These are phyloP conservation scores for Naganishia vaughanmartiniae DNA, from an alignment of 768 basidiomycete genomes.

Conservation along the genomic window DNA sequence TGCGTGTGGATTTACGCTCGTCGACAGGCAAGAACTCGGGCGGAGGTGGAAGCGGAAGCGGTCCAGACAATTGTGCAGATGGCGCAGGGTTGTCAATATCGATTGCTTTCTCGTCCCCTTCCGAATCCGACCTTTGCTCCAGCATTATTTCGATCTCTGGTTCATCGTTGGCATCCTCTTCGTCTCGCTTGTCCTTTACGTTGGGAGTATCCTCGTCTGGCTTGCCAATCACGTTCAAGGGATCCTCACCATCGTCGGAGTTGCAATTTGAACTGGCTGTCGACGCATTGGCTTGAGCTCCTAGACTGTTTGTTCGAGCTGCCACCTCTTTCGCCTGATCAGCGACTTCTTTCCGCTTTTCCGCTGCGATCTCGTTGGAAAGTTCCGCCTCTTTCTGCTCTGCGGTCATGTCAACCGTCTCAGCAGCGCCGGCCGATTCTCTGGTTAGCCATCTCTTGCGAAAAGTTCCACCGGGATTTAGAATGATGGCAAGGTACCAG, in stretches of 20 bases:
- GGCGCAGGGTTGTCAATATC: neutral
- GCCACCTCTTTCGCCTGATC: constrained; percentile 12
- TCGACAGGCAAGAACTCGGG: neutral
- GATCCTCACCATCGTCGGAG: constrained; percentile 5
- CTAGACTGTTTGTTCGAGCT: neutral
- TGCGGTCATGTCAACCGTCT: neutral
- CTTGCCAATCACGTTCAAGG: neutral
- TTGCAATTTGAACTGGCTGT: neutral
- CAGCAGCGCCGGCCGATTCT: neutral
- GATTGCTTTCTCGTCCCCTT: constrained; percentile 18
- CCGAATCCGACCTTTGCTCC: neutral
- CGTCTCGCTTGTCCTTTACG: neutral
- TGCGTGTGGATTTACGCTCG: neutral
- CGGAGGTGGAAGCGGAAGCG: neutral
- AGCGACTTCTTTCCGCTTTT: neutral
- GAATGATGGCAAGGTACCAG: constrained; percentile 96
- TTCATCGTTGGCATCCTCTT: constrained; percentile 16
- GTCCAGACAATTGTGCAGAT: neutral
- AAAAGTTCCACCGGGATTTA: constrained; percentile 67
- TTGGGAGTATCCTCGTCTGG: neutral
- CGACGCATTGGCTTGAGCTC: neutral
- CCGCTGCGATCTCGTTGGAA: neutral
- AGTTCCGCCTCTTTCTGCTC: constrained; percentile 6
- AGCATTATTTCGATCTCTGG: constrained; percentile 30
- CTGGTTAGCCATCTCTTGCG: neutral